Percentiles rank a stretch among this genome's conserved stretches.
Conservation (phyloP, 1,284 basidiomycete species). For the Boletus semigastroideus region DNA sequence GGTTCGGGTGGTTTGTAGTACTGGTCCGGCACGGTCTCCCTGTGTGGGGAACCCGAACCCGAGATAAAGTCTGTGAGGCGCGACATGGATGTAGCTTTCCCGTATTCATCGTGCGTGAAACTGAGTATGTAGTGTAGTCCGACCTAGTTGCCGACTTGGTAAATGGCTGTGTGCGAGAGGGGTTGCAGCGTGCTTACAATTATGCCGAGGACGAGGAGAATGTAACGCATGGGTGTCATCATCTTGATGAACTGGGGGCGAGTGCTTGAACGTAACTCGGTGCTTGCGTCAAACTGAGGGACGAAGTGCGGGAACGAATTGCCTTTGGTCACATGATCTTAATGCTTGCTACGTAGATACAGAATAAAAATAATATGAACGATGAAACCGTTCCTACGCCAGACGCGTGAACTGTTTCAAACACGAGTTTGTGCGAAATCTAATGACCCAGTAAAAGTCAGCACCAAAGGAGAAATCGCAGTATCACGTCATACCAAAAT, state of each 20-base stretch:
- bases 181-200: slow-evolving; percentile 46
- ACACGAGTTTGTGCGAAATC: slow-evolving; percentile 51
- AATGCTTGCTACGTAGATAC: background rate
- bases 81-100: slow-evolving; percentile 60
- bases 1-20: slow-evolving; percentile 50
- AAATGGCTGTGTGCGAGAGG: slow-evolving; percentile 1
- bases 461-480: background rate
- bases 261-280: background rate
- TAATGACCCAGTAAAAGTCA: slow-evolving; percentile 22
- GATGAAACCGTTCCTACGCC: slow-evolving; percentile 12
- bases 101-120: slow-evolving; percentile 70
- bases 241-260: slow-evolving; percentile 43
- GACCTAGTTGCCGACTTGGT: slow-evolving; percentile 43
- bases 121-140: slow-evolving; percentile 71
- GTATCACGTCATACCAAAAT: slow-evolving; percentile 43
- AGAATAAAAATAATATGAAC: background rate
- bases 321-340: slow-evolving; percentile 13
- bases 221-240: slow-evolving; percentile 78
- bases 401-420: slow-evolving; percentile 37
- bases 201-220: slow-evolving; percentile 63
- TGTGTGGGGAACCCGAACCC: slow-evolving; percentile 47
- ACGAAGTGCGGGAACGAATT: background rate
- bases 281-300: background rate
- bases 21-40: slow-evolving; percentile 51
- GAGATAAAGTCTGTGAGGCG: slow-evolving; percentile 49